These are phyloP conservation scores for Anthoceros angustus DNA, from an alignment of 225 moss, liverwort and hornwort species.

Conservation along the genomic window DNA sequence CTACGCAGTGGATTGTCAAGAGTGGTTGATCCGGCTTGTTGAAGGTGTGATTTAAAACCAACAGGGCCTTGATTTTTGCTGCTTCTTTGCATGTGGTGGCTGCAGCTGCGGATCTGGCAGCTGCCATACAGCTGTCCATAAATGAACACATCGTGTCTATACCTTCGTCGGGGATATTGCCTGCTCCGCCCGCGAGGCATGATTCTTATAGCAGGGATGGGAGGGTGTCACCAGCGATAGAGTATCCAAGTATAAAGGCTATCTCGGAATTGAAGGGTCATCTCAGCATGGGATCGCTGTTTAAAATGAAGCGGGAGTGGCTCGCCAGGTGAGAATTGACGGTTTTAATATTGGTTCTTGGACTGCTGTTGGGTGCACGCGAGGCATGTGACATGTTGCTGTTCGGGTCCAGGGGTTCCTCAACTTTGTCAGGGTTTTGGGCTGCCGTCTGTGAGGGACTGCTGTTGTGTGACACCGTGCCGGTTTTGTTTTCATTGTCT, in stretches of 20 bases:
- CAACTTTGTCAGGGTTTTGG: not conserved
- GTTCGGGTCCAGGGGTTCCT: too few species aligned
- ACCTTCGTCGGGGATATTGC: conserved; percentile 56
- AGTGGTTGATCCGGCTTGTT: conserved; percentile 78
- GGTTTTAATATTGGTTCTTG: not conserved
- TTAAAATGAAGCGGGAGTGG: conserved; percentile 99
- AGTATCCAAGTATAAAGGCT: conserved; percentile 86
- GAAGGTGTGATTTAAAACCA: conserved; percentile 35
- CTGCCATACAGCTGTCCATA: conserved; percentile 93
- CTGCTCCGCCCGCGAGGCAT: conserved; percentile 59
- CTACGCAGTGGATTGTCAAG: conserved; percentile 72
- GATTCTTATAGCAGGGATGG: conserved; percentile 79
- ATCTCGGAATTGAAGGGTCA: conserved; percentile 96
- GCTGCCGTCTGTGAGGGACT: too few species aligned
- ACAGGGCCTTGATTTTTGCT: not conserved
- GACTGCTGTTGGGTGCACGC: too few species aligned
- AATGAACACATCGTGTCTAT: conserved; percentile 65
- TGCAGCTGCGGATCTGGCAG: conserved; percentile 92
- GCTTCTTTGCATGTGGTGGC: conserved; percentile 8
- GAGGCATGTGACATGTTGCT: not conserved
- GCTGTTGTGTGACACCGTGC: too few species aligned
- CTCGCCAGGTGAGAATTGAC: conserved; percentile 55
- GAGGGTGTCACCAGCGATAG: conserved; percentile 63
- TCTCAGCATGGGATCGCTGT: conserved; percentile 88
- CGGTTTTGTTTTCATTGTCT: too few species aligned